Percentiles rank a stretch among this genome's conserved stretches.
Conservation (phyloP, 345 rosid species). For the Sonneratia alba region DNA sequence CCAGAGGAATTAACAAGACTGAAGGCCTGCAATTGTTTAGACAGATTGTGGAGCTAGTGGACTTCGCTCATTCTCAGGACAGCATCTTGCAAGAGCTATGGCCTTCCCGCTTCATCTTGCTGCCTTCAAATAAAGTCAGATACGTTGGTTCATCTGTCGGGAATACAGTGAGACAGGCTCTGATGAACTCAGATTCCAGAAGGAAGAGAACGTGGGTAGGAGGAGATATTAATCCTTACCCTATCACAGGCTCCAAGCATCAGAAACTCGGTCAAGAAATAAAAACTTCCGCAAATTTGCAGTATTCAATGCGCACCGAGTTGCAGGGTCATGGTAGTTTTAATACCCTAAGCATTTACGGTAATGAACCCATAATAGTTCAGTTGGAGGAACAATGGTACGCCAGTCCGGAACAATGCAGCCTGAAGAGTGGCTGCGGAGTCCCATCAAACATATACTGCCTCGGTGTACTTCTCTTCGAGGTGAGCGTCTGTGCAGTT, state of each 20-base stretch:
- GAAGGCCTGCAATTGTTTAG: conserved; percentile 40
- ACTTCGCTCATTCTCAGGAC: conserved; percentile 56
- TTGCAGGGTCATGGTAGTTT: conserved; percentile 9
- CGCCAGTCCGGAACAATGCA: conserved; percentile 47
- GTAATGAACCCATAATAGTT: conserved; percentile 10
- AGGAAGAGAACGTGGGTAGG: conserved; percentile 34
- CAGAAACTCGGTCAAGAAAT: conserved; percentile 3
- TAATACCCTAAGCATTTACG: conserved; percentile 13
- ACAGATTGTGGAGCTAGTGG: conserved; percentile 63
- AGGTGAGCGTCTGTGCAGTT: conserved; percentile 32
- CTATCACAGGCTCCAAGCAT: conserved; percentile 6
- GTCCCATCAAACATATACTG: conserved; percentile 52
- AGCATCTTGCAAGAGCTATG: conserved; percentile 41
- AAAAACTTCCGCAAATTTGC: conserved; percentile 1
- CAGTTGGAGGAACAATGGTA: conserved; percentile 62
- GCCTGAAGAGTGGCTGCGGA: conserved; percentile 24
- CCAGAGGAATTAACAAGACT: conserved; percentile 27
- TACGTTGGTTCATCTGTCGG: conserved; percentile 42
- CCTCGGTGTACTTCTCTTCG: conserved; percentile 75
- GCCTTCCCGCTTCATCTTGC: conserved; percentile 42
- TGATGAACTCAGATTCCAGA: conserved; percentile 20
- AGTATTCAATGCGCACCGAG: background rate
- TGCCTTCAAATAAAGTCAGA: conserved; percentile 34
- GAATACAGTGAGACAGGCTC: conserved; percentile 17
- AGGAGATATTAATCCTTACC: conserved; percentile 7